phyloP scores from a whole-genome alignment of 306 rosid genomes.

The Phaseolus lunatus region DNA sequence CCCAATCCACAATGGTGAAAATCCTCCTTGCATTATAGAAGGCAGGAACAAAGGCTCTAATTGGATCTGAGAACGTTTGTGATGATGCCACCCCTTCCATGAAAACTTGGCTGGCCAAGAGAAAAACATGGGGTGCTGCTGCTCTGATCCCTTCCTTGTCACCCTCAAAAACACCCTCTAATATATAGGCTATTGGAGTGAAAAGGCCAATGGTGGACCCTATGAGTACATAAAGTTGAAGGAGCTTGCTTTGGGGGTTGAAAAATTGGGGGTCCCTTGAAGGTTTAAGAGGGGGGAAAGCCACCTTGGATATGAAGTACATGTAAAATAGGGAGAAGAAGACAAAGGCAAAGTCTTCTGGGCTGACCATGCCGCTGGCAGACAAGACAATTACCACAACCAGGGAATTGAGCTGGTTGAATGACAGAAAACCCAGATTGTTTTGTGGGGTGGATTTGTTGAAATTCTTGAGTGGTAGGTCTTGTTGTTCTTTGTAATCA shows the following conservation, averaged over 20 bases:
- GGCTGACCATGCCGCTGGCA: conserved; percentile 80
- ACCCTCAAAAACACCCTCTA: conserved; percentile 72
- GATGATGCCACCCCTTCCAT: conserved; percentile 82
- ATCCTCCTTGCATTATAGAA: conserved; percentile 76
- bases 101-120: conserved; percentile 80
- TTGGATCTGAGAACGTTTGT: conserved; percentile 63
- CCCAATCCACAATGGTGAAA: conserved; percentile 74
- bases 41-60: conserved; percentile 81
- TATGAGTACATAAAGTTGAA: conserved; percentile 53
- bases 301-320: conserved; percentile 67
- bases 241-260: conserved; percentile 56
- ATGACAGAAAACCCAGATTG: conserved; percentile 52
- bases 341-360: conserved; percentile 70
- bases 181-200: conserved; percentile 72
- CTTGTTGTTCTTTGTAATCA: conserved; percentile 54
- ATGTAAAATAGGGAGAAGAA: conserved; percentile 65
- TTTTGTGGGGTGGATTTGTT: conserved; percentile 19
- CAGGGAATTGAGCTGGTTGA: conserved; percentile 70
- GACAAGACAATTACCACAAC: conserved; percentile 66
- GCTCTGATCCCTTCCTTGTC: conserved; percentile 84
- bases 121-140: conserved; percentile 86
- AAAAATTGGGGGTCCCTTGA: conserved; percentile 55
- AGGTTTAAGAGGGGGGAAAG: conserved; percentile 62
- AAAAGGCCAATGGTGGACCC: conserved; percentile 73
- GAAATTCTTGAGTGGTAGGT: conserved; percentile 40